Conservation (phyloP, 192 early-diverging fungal genomes). For the Entophlyctis luteolus region DNA sequence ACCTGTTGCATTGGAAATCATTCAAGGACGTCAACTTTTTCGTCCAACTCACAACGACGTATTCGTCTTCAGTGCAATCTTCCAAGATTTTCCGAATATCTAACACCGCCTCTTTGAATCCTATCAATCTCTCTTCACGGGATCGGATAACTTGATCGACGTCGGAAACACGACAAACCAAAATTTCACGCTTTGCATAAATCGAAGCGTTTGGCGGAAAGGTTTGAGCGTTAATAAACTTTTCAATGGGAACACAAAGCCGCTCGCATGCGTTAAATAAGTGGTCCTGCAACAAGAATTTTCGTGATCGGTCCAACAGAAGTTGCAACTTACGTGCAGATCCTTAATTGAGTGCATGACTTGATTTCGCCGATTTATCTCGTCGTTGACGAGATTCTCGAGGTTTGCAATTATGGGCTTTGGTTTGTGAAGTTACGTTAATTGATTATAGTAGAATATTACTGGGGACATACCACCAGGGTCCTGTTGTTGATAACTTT, state of each 20-base stretch:
- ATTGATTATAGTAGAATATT: neutral
- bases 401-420: constrained; percentile 24
- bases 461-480: neutral
- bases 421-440: neutral
- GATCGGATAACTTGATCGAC: constrained; percentile 2
- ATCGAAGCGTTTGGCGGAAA: constrained; percentile 4
- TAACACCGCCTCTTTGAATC: neutral
- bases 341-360: neutral
- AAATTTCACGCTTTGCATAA: constrained; percentile 17
- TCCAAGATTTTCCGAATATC: neutral
- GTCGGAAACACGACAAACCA: neutral
- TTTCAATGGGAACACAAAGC: constrained; percentile 14
- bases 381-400: constrained; percentile 5
- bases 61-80: neutral
- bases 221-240: constrained; percentile 1
- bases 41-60: neutral
- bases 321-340: neutral
- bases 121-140: constrained; percentile 2
- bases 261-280: neutral
- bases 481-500: constrained; percentile 10
- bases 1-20: neutral
- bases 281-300: neutral
- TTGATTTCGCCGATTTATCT: neutral
- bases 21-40: neutral
- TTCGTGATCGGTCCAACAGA: neutral